Base-by-base conservation (phyloP, 345 rosid genomes). In the Populus davidiana region DNA sequence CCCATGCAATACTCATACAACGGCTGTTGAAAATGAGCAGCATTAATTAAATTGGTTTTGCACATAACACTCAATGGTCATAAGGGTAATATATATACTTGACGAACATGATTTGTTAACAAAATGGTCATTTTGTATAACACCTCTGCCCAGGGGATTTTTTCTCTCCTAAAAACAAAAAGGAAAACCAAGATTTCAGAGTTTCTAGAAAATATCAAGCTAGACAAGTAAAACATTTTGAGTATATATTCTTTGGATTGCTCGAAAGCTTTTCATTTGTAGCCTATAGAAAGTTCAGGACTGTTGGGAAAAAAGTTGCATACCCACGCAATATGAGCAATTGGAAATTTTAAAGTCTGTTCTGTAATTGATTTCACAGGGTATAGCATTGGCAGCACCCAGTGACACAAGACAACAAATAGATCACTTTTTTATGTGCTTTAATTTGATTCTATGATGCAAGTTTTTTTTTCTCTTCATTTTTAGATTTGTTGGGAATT, bases 1-100 rank as follows among this genome's bases (percentile, higher is more conserved):
- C 94, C 98, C 99, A 96, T 62, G 97, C 80, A 64, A 92, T 82
- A 83, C 99, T 83, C 47, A 93, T 90, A 85, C 99, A 96, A 35
- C 97, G 98, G 78, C 99, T 96, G 91, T 80, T 78, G 77, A 76
- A 80, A 81, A 79, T 18, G 82, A 70, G 61, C 82, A 70, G 74
- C 9, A 43, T 69, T 50, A 33, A 78, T 70, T 35, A 54, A 79
- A 54, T n/a, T 61, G 75, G 39, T 27, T 36, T 67, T 52, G 75
- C 33, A 29, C 33, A 80, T 12, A 72, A 36, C 29, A 47, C 8
- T 35, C 33, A 73, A 62, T 35, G 36, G 5, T 41, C 38, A 33
- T 36, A 20, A 21, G 8, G 65, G 52, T 65, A 38, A 64, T 23
- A 18, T 8, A 64, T 18, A 49, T 23, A 10, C 9, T 54, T 44